phyloP scores from a whole-genome alignment of 306 rosid species.

The Glycine tomentella region DNA sequence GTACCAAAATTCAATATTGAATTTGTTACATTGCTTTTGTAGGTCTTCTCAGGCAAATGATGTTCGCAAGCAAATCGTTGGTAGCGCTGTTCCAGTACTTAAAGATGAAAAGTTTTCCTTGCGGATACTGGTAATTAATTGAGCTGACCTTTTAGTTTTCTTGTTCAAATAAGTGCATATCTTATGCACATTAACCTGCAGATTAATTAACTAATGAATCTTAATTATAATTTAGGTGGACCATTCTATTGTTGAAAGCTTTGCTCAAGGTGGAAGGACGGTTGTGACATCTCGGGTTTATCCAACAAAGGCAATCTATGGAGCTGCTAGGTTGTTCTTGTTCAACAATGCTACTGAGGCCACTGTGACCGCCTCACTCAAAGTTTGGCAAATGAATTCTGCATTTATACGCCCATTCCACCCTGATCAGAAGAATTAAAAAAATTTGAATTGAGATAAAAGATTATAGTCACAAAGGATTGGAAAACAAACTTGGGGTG shows the following conservation, averaged over 20 bases:
- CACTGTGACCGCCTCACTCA: constrained; percentile 68
- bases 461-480: background rate
- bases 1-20: constrained; percentile 5
- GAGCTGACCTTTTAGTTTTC: constrained; percentile 40
- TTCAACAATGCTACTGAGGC: constrained; percentile 88
- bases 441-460: background rate
- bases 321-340: constrained; percentile 73
- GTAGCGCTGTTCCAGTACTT: constrained; percentile 77
- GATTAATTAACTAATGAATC: background rate
- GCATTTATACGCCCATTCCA: constrained; percentile 85
- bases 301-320: constrained; percentile 92
- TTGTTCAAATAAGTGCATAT: background rate
- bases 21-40: constrained; percentile 10
- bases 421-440: constrained; percentile 41
- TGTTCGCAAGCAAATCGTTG: constrained; percentile 63
- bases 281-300: constrained; percentile 77
- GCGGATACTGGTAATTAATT: constrained; percentile 63
- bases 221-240: constrained; percentile 66
- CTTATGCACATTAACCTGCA: background rate
- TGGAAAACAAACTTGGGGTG: background rate
- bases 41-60: constrained; percentile 87
- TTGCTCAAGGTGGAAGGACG: constrained; percentile 92
- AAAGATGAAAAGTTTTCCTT: constrained; percentile 72
- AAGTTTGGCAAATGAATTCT: constrained; percentile 93
- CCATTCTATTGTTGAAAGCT: constrained; percentile 90